Conservation (phyloP, 306 rosid species). For the Sindora glabra region DNA sequence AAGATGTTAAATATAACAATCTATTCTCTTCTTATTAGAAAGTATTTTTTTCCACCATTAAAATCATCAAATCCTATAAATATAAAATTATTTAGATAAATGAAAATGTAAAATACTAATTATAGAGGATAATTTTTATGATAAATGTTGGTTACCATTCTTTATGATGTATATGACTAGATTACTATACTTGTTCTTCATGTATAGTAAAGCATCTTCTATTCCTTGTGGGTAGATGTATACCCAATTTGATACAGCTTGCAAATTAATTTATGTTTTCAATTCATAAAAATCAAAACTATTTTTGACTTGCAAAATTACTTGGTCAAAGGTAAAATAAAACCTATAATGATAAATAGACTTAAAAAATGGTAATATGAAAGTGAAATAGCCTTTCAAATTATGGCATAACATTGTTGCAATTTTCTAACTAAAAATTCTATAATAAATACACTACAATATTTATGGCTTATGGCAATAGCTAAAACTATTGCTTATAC, state of each 20-base stretch:
- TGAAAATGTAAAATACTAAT: too few relatives aligned
- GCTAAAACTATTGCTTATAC: too few relatives aligned
- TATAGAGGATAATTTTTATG: background rate
- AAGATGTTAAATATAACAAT: conserved; percentile 12
- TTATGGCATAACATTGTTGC: too few relatives aligned
- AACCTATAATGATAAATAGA: too few relatives aligned
- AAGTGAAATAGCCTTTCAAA: too few relatives aligned
- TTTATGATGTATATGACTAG: conserved; percentile 19
- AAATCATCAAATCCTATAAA: conserved; percentile 3
- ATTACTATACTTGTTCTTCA: conserved; percentile 10
- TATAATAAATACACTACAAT: too few relatives aligned
- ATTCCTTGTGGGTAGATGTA: conserved; percentile 20
- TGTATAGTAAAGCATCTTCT: background rate
- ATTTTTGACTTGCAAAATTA: too few relatives aligned
- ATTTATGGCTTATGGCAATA: too few relatives aligned
- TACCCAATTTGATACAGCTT: conserved; percentile 24
- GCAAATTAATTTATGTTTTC: background rate
- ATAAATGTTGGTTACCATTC: conserved; percentile 12
- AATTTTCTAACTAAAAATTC: too few relatives aligned
- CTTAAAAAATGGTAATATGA: too few relatives aligned
- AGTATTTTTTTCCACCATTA: background rate
- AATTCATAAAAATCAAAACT: too few relatives aligned
- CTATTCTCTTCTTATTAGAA: conserved; percentile 9
- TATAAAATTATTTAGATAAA: background rate
- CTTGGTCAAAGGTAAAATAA: too few relatives aligned